These are phyloP conservation scores for Phialophora verrucosa DNA, from an alignment of 2,329 filamentous ascomycete genomes.

Conservation along the genomic window DNA sequence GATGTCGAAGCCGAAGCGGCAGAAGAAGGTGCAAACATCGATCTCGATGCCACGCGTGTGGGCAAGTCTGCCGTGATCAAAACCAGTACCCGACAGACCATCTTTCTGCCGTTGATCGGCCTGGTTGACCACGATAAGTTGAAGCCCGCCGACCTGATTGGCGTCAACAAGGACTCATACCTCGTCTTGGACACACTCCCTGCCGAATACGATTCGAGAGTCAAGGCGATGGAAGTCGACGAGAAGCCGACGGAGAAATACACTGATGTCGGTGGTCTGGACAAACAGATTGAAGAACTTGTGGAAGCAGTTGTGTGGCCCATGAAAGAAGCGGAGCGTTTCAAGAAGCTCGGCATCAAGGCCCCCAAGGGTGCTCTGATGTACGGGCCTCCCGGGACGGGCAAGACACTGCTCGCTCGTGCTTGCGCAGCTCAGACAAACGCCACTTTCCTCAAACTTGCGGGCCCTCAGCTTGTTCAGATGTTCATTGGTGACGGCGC, in stretches of 20 bases:
- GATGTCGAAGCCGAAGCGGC: conserved; percentile 95
- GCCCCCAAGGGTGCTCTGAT: conserved; percentile 99
- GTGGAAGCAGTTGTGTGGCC: conserved; percentile 99
- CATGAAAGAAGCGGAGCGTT: conserved; percentile 98
- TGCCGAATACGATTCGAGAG: conserved; percentile 96
- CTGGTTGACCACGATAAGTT: conserved; percentile 94
- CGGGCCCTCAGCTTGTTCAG: conserved; percentile 94
- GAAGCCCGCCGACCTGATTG: conserved; percentile 94
- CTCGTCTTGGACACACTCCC: conserved; percentile 95
- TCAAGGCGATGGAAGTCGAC: conserved; percentile 99
- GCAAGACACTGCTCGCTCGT: conserved; percentile 72
- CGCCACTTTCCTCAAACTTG: conserved; percentile 97
- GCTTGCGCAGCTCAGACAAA: conserved; percentile 98
- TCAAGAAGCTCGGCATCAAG: conserved; percentile 99
- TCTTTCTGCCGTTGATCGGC: conserved; percentile 96
- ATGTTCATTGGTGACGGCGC: conserved; percentile 99
- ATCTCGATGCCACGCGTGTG: conserved; percentile 92
- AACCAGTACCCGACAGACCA: conserved; percentile 96
- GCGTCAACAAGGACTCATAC: conserved; percentile 99
- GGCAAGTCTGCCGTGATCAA: conserved; percentile 99
- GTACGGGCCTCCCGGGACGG: conserved; percentile 73
- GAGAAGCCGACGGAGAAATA: conserved; percentile 99
- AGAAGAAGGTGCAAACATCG: conserved; percentile 98
- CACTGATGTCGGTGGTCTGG: conserved; percentile 92
- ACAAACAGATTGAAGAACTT: conserved; percentile 99